A percentile compares a stretch with the other conserved stretches of the same genome.
Evolutionary conservation across 768 basidiomycete species (phyloP).

Genomic region (Naganishia vishniacii): DNA sequence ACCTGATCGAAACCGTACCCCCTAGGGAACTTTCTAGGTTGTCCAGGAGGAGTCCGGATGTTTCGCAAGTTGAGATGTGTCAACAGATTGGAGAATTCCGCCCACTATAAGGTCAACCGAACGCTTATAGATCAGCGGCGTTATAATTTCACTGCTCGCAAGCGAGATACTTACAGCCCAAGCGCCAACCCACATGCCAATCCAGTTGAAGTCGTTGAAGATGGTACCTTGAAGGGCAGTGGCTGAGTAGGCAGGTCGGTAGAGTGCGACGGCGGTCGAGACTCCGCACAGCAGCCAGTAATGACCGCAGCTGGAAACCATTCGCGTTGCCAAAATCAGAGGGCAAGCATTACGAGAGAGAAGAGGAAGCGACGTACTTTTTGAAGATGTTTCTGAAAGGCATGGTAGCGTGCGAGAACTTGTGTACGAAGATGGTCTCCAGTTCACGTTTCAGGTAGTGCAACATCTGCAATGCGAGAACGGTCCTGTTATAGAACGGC

Average conservation of each 20-base stretch:
- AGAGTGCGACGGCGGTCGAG: conserved; percentile 70
- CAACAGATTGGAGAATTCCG: conserved; percentile 74
- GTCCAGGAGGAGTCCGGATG: conserved; percentile 70
- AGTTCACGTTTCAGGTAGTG: conserved; percentile 90
- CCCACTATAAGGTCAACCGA: conserved; percentile 56
- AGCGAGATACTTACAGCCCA: conserved; percentile 71
- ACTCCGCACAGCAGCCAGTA: conserved; percentile 81
- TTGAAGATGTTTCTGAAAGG: conserved; percentile 76
- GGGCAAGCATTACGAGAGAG: neutral
- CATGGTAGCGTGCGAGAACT: conserved; percentile 93
- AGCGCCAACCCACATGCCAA: conserved; percentile 61
- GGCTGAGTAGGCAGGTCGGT: conserved; percentile 70
- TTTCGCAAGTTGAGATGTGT: conserved; percentile 76
- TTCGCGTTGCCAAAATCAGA: neutral
- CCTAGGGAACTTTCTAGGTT: conserved; percentile 74
- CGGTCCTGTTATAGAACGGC: too few relatives aligned
- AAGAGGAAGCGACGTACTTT: conserved; percentile 58
- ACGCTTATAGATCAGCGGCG: neutral
- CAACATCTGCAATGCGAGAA: conserved; percentile 62
- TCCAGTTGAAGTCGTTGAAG: conserved; percentile 62
- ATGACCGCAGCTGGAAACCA: conserved; percentile 66
- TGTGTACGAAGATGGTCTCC: conserved; percentile 89
- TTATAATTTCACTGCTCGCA: too few relatives aligned
- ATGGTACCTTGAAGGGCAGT: conserved; percentile 61
- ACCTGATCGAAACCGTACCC: conserved; percentile 87